Evolutionary conservation across 1,284 basidiomycete species (phyloP).

Genomic region (Tausonia pullulans): DNA sequence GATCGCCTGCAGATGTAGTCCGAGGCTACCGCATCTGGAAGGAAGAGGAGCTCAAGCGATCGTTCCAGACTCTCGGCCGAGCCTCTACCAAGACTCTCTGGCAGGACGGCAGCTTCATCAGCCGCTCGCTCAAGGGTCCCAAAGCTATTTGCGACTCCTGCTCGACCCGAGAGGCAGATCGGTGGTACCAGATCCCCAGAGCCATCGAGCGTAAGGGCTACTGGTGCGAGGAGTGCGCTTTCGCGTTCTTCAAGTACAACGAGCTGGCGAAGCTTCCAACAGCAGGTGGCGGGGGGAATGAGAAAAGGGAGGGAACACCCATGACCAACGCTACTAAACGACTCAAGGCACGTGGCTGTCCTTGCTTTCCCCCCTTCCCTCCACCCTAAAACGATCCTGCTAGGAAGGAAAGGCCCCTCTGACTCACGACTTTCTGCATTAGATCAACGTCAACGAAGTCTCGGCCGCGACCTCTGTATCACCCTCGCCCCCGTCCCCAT

Average conservation of each 20-base stretch:
- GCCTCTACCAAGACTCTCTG: too few relatives aligned
- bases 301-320: neutral
- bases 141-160: conserved; percentile 55
- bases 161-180: conserved; percentile 56
- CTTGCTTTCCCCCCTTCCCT: too few relatives aligned
- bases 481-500: neutral
- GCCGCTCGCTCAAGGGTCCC: conserved; percentile 8
- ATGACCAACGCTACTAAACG: neutral
- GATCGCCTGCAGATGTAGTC: conserved; percentile 30
- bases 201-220: neutral
- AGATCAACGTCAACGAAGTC: neutral
- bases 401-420: too few relatives aligned
- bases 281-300: neutral
- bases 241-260: conserved; percentile 7
- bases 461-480: neutral
- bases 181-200: conserved; percentile 53
- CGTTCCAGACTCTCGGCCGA: conserved; percentile 18
- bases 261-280: neutral
- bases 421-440: too few relatives aligned
- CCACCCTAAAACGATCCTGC: too few relatives aligned
- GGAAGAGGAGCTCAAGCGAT: conserved; percentile 30
- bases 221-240: conserved; percentile 4
- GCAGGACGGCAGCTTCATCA: neutral
- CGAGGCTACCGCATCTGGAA: conserved; percentile 36
- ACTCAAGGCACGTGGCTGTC: neutral